phyloP scores from a whole-genome alignment of 331 rosid species.

The Malus hybrid region DNA sequence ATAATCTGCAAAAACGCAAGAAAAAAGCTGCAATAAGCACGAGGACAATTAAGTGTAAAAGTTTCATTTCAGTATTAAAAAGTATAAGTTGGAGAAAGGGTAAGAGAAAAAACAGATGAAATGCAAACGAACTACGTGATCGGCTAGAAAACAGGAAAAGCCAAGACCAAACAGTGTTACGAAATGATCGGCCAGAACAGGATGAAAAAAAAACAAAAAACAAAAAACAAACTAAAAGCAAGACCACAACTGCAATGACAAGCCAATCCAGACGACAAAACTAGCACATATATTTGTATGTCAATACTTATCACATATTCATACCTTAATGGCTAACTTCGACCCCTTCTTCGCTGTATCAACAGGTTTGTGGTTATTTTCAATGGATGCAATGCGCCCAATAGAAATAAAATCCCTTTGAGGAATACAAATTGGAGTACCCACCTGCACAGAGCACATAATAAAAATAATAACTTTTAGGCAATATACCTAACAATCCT shows the following conservation, averaged over 20 bases:
- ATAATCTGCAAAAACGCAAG: constrained; percentile 49
- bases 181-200: neutral
- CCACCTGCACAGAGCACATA: neutral
- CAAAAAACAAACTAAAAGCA: neutral
- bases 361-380: constrained; percentile 85
- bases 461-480: no score
- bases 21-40: neutral
- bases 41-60: neutral
- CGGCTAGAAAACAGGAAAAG: neutral
- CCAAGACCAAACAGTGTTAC: neutral
- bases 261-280: neutral
- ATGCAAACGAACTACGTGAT: neutral
- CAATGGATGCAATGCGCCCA: constrained; percentile 9
- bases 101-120: neutral
- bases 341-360: constrained; percentile 86
- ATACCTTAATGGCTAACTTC: constrained; percentile 82
- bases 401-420: neutral
- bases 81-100: neutral
- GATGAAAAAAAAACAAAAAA: no score
- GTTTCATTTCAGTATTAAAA: neutral
- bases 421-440: constrained; percentile 19
- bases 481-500: neutral
- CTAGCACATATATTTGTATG: neutral
- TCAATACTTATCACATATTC: constrained; percentile 31
- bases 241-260: neutral